Conservation (phyloP, 1,139 yeast genomes). For the Ogataea hybrid region DNA sequence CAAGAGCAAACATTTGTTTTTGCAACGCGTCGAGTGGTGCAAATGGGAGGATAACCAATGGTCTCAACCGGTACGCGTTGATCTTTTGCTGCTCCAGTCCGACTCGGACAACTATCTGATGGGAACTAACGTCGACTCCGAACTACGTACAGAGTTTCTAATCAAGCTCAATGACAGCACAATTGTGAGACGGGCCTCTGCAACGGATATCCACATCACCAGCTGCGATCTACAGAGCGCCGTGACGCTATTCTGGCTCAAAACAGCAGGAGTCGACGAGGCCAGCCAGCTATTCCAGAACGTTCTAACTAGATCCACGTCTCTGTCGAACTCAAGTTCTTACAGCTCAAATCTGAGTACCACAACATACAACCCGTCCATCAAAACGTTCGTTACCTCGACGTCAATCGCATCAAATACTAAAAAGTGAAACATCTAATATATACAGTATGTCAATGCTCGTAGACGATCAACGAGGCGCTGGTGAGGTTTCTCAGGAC, state of each 20-base stretch:
- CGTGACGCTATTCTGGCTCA: slow-evolving; percentile 17
- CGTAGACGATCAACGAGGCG: slow-evolving; percentile 59
- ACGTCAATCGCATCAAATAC: slow-evolving; percentile 5
- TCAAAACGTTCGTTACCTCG: slow-evolving; percentile 12
- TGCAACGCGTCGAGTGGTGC: slow-evolving; percentile 25
- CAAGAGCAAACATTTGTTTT: slow-evolving; percentile 8
- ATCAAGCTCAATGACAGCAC: slow-evolving; percentile 14
- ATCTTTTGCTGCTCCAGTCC: slow-evolving; percentile 12
- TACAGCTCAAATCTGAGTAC: slow-evolving; percentile 20
- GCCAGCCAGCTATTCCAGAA: slow-evolving; percentile 12
- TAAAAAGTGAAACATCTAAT: slow-evolving; percentile 1
- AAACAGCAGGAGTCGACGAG: slow-evolving; percentile 11
- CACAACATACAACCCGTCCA: slow-evolving; percentile 13
- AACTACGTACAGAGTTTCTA: slow-evolving; percentile 12
- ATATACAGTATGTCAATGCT: slow-evolving; percentile 3
- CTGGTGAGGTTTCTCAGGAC: slow-evolving; percentile 78
- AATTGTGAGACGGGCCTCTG: slow-evolving; percentile 20
- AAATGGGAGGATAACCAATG: slow-evolving; percentile 27
- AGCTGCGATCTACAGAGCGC: slow-evolving; percentile 25
- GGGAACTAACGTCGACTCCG: slow-evolving; percentile 9
- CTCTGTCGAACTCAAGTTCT: slow-evolving; percentile 23
- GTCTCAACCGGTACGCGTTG: slow-evolving; percentile 19
- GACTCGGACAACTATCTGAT: slow-evolving; percentile 6
- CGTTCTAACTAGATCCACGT: slow-evolving; percentile 14
- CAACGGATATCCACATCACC: slow-evolving; percentile 28